phyloP scores from a whole-genome alignment of 1,139 yeast species.

The Spencermartinsiella ligniputridi region DNA sequence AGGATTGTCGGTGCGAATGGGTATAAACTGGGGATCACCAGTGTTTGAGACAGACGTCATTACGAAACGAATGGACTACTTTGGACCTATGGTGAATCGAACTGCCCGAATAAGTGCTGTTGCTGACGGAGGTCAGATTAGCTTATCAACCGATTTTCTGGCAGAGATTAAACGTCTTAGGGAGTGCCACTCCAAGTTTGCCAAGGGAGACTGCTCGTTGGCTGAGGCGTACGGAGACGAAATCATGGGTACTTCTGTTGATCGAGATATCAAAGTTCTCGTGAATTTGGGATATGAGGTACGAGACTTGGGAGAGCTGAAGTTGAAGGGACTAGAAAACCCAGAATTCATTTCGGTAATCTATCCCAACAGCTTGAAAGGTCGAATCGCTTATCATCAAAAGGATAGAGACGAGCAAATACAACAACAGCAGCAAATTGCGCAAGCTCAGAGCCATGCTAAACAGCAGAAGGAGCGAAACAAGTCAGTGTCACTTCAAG shows the following conservation, averaged over 20 bases:
- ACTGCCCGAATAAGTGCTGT: conserved; percentile 91
- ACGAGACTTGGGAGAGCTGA: conserved; percentile 75
- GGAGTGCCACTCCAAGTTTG: conserved; percentile 47
- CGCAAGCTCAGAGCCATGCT: conserved; percentile 4
- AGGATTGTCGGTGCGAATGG: conserved; percentile 96
- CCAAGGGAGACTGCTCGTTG: conserved; percentile 36
- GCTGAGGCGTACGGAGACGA: conserved; percentile 59
- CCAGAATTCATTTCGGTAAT: conserved; percentile 82
- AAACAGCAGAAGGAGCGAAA: conserved; percentile 3
- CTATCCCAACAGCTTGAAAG: conserved; percentile 62
- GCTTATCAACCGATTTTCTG: conserved; percentile 77
- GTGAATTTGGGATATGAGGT: conserved; percentile 68
- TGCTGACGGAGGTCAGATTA: conserved; percentile 98
- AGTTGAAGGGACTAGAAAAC: conserved; percentile 89
- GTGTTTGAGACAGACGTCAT: conserved; percentile 94
- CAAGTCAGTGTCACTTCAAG: neutral
- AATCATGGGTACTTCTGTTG: conserved; percentile 59
- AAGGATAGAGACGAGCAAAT: conserved; percentile 24
- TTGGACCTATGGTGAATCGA: conserved; percentile 97
- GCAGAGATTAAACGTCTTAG: conserved; percentile 62
- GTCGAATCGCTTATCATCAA: conserved; percentile 48
- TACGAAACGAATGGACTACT: conserved; percentile 95
- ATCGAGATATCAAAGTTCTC: conserved; percentile 61
- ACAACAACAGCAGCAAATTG: conserved; percentile 9
- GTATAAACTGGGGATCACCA: conserved; percentile 97